phyloP scores from a whole-genome alignment of 345 rosid genomes.

The Sisymbrium altissimum region DNA sequence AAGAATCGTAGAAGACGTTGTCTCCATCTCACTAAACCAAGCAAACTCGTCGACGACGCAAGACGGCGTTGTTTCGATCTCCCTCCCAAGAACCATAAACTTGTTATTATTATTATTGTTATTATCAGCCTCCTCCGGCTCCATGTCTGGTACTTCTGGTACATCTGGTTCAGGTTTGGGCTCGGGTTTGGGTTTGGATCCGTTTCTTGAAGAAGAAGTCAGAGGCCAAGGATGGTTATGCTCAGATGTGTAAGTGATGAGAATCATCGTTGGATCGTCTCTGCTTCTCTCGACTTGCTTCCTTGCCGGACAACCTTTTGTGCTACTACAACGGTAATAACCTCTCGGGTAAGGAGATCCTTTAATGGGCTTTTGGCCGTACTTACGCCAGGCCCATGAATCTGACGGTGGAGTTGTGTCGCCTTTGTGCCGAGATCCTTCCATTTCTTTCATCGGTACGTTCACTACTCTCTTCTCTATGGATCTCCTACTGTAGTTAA shows the following conservation, averaged over 20 bases:
- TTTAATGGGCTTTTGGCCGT: conserved; percentile 98
- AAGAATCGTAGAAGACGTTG: conserved; percentile 63
- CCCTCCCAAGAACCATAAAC: conserved; percentile 48
- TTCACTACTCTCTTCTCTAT: conserved; percentile 74
- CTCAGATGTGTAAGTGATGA: conserved; percentile 81
- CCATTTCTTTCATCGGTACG: conserved; percentile 78
- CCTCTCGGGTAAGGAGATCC: conserved; percentile 98
- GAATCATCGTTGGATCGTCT: conserved; percentile 74
- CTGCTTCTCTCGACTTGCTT: conserved; percentile 97
- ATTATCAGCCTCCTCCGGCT: conserved; percentile 40
- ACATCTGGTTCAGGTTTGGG: conserved; percentile 31
- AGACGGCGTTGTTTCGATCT: conserved; percentile 38
- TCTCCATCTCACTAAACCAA: conserved; percentile 82
- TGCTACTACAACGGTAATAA: conserved; percentile 92
- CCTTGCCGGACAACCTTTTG: conserved; percentile 95
- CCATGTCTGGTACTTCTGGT: conserved; percentile 32
- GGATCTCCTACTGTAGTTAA: conserved; percentile 49
- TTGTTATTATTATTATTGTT: conserved; percentile 30
- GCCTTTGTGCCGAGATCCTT: conserved; percentile 69
- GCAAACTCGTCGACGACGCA: conserved; percentile 57
- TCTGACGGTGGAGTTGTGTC: conserved; percentile 83
- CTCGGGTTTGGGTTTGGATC: conserved; percentile 27
- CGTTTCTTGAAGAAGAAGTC: conserved; percentile 42
- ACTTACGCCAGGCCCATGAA: conserved; percentile 99
- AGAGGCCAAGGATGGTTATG: conserved; percentile 99